Percentiles rank a stretch among this genome's conserved stretches.
These are phyloP conservation scores for Podospora tetraspora DNA, from an alignment of 495 filamentous ascomycete species.

Conservation along the genomic window DNA sequence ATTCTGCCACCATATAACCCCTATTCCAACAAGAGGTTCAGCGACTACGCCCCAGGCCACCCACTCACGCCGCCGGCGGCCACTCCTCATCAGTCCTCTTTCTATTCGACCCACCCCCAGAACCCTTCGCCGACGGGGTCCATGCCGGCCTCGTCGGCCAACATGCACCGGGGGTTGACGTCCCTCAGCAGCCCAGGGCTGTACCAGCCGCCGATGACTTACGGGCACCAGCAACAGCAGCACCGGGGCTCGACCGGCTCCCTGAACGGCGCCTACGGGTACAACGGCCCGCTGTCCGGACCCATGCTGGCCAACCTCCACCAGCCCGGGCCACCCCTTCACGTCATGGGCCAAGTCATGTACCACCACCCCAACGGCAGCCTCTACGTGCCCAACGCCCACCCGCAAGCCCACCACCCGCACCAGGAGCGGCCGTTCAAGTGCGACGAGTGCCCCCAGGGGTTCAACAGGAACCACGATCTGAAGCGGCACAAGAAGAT, in stretches of 20 bases:
- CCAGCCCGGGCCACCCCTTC: slow-evolving; percentile 64
- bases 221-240: background rate
- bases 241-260: background rate
- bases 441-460: slow-evolving; percentile 85
- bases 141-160: background rate
- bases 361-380: slow-evolving; percentile 22
- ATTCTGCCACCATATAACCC: slow-evolving; percentile 7
- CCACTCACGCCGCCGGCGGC: background rate
- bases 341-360: slow-evolving; percentile 57
- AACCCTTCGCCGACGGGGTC: background rate
- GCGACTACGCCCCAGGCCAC: background rate
- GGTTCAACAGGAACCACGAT: slow-evolving; percentile 96
- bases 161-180: background rate
- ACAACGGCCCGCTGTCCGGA: slow-evolving; percentile 28
- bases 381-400: slow-evolving; percentile 23
- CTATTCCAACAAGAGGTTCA: background rate
- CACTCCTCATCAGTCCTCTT: background rate
- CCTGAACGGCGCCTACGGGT: background rate
- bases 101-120: background rate
- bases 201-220: slow-evolving; percentile 14
- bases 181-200: background rate
- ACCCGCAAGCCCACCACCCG: background rate
- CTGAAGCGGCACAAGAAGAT: slow-evolving; percentile 94
- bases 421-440: slow-evolving; percentile 79
- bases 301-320: slow-evolving; percentile 73